Base-by-base conservation (phyloP, 1,284 basidiomycete species). In the Sporisorium sorghi region DNA sequence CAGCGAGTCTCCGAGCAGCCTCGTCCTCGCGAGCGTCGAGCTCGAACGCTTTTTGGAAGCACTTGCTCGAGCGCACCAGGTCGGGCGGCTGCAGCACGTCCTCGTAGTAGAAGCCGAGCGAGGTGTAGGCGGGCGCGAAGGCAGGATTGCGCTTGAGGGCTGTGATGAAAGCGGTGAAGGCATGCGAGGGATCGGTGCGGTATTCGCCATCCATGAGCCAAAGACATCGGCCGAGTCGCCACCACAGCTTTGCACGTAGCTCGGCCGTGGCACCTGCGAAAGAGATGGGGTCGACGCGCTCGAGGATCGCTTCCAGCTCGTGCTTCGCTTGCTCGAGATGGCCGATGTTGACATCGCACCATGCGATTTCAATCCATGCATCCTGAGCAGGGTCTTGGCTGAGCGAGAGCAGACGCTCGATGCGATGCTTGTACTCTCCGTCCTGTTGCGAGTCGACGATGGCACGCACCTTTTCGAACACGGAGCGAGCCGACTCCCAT, bases 11-110 rank as follows among this genome's bases (percentile, higher is more conserved):
- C 51, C 89, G 87, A 0, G 95, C 97, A 1, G 97, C 94, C 15
- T 92, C 90, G 12, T 89, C 90, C 85, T 99, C 93, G 14, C 91
- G 89, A 1, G 94, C 89, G 85, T 98, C 95, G 2, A 99, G 89
- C 85, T 99, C 97, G 78, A 99, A 98, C 0, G 97, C 97, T 81
- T 97, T 98, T 81, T 99, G 95, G 86, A 97, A 98, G 84, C 97
- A 99, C 83, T 96, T 96, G 17, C 92, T 91, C 1, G 96, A 92
- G 43, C 96, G 90, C 11, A 89, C 89, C 10, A 89, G 89, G 85
- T 99, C 95, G 0, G 90, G 89, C 1, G 93, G 93, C 14, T 87
- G 86, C 14, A 89, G 86, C 56, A 87, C 87, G 55, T 93, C 91
- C 19, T 89, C 86, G 84, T 99, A 99, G 86, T 94, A 96, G 51